phyloP scores from a whole-genome alignment of 75 land plant species.

The Sequoiadendron giganteum region DNA sequence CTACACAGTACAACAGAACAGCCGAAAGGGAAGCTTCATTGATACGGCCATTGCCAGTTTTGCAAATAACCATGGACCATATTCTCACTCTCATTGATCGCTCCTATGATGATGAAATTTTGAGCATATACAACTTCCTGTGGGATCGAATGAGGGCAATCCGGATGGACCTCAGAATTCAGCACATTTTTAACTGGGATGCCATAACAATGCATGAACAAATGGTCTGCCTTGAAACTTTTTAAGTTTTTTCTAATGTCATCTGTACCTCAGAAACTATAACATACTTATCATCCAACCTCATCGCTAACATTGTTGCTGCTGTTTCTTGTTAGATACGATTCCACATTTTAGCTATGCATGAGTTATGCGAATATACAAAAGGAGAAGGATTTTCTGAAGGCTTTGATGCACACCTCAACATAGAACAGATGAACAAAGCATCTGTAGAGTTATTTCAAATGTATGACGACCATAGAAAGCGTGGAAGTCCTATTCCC shows the following conservation, averaged over 20 bases:
- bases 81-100: slow-evolving; percentile 65
- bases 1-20: slow-evolving; percentile 83
- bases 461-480: slow-evolving; percentile 96
- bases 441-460: slow-evolving; percentile 95
- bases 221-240: slow-evolving; percentile 53
- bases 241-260: neutral
- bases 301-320: neutral
- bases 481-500: slow-evolving; percentile 56
- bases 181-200: slow-evolving; percentile 77
- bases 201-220: slow-evolving; percentile 94
- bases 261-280: slow-evolving; percentile 1
- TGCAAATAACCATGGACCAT: slow-evolving; percentile 77
- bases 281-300: neutral
- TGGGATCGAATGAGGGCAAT: slow-evolving; percentile 99
- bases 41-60: slow-evolving; percentile 86
- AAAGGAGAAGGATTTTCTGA: slow-evolving; percentile 96
- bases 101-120: slow-evolving; percentile 68
- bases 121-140: slow-evolving; percentile 81
- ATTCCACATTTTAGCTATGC: slow-evolving; percentile 97
- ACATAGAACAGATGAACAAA: slow-evolving; percentile 99
- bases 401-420: slow-evolving; percentile 99
- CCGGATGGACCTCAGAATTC: slow-evolving; percentile 97
- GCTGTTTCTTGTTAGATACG: slow-evolving; percentile 63
- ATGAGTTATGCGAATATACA: slow-evolving; percentile 90
- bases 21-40: slow-evolving; percentile 81